Base-by-base conservation (phyloP, 352 stramenopile genomes). In the Phytophthora sansomeana region DNA sequence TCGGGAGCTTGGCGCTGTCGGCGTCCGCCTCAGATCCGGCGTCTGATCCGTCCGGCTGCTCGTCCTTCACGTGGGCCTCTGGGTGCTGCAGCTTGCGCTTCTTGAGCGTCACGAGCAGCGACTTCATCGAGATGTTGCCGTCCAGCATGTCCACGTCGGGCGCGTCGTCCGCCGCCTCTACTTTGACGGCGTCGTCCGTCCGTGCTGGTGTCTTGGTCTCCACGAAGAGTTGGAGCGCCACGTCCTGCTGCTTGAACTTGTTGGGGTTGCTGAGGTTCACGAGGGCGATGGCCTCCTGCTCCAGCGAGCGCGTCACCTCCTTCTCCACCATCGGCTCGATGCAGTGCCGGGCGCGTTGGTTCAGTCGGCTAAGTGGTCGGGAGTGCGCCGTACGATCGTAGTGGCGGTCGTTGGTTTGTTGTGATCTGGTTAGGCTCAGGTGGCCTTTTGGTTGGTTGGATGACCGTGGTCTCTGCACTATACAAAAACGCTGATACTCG, bases 231-330 rank as follows among this genome's bases (percentile, higher is more conserved):
- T 74, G 65, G 67, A 75, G 68, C 21, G 72, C 74, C 26, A 72
- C 39, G n/a, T 60, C 21, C 38, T 60, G 26, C 42, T 66, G 36
- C 19, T 57, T 38, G 21, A 68, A 58, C 39, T 69, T 48, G 28
- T 38, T 67, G 13, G 72, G 47, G 51, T 78, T 84, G 60, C 80
- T 89, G 50, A 91, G 69, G 41, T 77, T 91, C 46, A 91, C 82
- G 39, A 91, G 82, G 38, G 82, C 82, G 47, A 91, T 91, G 63
- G 82, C 82, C 26, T 91, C 82, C 49, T 89, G 70, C 39, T 91
- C 82, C 13, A 91, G 59, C 17, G 82, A 63, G 11, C 70, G 79
- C 16, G 65, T 28, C n/a, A 75, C 60, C 5, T 87, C 75, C 35
- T 87, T 76, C 60, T 91, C 82, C 67, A 87, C 52, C 71, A 87